Conservation (phyloP, 345 rosid genomes). For the Boechera retrofracta region DNA sequence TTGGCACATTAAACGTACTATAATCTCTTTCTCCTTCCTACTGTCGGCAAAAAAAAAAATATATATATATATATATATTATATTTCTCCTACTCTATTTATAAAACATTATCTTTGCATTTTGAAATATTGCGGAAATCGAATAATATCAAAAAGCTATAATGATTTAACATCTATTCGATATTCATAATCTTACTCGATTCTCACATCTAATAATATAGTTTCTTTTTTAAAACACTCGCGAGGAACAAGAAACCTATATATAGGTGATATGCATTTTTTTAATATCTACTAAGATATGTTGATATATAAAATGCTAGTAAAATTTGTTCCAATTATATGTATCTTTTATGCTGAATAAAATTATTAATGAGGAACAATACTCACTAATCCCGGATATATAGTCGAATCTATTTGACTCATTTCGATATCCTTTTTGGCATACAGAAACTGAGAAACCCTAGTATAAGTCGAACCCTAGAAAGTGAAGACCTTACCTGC, state of each 20-base stretch:
- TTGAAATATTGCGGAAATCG: neutral
- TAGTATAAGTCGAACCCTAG: slow-evolving; percentile 50
- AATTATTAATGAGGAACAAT: neutral
- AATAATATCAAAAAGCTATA: neutral
- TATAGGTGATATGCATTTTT: too few relatives aligned
- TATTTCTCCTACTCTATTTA: neutral
- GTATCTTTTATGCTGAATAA: neutral
- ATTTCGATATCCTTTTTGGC: slow-evolving; percentile 7
- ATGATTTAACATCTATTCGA: neutral
- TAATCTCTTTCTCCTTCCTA: neutral
- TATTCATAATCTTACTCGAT: neutral
- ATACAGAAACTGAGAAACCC: slow-evolving; percentile 77
- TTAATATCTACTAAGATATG: too few relatives aligned
- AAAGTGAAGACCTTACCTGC: slow-evolving; percentile 48
- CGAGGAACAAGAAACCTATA: too few relatives aligned
- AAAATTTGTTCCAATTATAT: neutral
- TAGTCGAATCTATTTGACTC: neutral
- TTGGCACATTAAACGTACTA: slow-evolving; percentile 70
- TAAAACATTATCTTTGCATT: neutral
- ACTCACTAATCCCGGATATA: neutral
- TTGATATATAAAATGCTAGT: neutral
- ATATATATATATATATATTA: too few relatives aligned
- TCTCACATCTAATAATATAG: too few relatives aligned
- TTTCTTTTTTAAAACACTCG: too few relatives aligned
- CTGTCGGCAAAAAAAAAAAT: too few relatives aligned